Conservation (phyloP, 768 basidiomycete species). For the Kwoniella bestiolae region DNA sequence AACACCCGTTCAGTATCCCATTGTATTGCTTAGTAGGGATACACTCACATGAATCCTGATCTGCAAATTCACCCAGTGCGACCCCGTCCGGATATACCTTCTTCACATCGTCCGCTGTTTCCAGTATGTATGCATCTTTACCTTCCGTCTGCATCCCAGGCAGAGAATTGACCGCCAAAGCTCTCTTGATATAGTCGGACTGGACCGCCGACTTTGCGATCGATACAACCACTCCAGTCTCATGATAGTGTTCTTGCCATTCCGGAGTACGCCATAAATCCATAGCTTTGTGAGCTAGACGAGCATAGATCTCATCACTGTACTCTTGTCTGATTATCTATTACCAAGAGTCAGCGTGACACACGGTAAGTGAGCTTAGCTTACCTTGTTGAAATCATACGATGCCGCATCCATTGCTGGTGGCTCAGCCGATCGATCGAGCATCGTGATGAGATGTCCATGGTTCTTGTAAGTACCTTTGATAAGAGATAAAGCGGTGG, state of each 20-base stretch:
- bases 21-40: background rate
- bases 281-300: conserved; percentile 15
- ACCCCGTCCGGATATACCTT: background rate
- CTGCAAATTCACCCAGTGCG: conserved; percentile 1
- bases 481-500: conserved; percentile 5
- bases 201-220: conserved; percentile 3
- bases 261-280: background rate
- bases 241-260: background rate
- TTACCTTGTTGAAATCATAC: conserved; percentile 18
- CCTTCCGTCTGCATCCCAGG: conserved; percentile 6
- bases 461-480: conserved; percentile 5
- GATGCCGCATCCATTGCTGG: conserved; percentile 10
- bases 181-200: conserved; percentile 8
- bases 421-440: conserved; percentile 5
- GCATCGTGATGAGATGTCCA: conserved; percentile 1
- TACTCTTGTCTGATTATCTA: conserved; percentile 20
- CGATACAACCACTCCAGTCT: conserved; percentile 6
- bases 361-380: background rate
- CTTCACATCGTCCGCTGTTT: background rate
- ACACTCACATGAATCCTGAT: conserved; percentile 8
- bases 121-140: conserved; percentile 2
- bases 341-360: background rate
- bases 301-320: conserved; percentile 9
- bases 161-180: conserved; percentile 1
- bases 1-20: background rate